phyloP scores from a whole-genome alignment of 164 flowering plant species.

The Vitis cinerea region DNA sequence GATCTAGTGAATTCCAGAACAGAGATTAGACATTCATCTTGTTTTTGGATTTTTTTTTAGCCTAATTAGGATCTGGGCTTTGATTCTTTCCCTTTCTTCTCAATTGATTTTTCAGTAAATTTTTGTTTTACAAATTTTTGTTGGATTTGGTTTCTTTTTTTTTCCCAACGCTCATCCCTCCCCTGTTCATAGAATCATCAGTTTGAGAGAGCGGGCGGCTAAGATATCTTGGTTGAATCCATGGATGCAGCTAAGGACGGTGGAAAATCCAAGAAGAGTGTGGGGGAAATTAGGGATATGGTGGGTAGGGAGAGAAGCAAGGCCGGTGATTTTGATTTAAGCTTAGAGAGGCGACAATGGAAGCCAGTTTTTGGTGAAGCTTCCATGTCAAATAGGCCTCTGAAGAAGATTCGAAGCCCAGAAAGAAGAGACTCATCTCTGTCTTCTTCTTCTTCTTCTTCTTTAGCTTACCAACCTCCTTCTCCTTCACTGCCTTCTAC shows the following conservation, averaged over 20 bases:
- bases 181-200: background rate
- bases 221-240: background rate
- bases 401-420: constrained; percentile 70
- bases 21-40: background rate
- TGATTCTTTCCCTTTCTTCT: background rate
- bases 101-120: constrained; percentile 6
- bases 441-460: constrained; percentile 12
- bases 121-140: background rate
- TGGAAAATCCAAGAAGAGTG: constrained; percentile 34
- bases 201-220: constrained; percentile 27
- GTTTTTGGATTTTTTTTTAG: constrained; percentile 4
- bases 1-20: constrained; percentile 2
- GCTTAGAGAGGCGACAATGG: constrained; percentile 38
- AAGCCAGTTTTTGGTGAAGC: constrained; percentile 59
- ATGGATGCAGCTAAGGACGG: constrained; percentile 34
- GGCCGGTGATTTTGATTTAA: constrained; percentile 8
- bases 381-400: constrained; percentile 55
- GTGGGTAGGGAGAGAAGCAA: constrained; percentile 26
- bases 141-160: background rate
- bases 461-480: constrained; percentile 14
- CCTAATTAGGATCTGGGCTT: constrained; percentile 19
- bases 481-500: constrained; percentile 12
- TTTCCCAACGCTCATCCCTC: background rate
- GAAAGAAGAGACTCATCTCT: constrained; percentile 33
- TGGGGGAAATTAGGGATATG: constrained; percentile 13